Evolutionary conservation across 2,329 filamentous ascomycete genomes (phyloP).

Genomic region (Exophiala bonariae): DNA sequence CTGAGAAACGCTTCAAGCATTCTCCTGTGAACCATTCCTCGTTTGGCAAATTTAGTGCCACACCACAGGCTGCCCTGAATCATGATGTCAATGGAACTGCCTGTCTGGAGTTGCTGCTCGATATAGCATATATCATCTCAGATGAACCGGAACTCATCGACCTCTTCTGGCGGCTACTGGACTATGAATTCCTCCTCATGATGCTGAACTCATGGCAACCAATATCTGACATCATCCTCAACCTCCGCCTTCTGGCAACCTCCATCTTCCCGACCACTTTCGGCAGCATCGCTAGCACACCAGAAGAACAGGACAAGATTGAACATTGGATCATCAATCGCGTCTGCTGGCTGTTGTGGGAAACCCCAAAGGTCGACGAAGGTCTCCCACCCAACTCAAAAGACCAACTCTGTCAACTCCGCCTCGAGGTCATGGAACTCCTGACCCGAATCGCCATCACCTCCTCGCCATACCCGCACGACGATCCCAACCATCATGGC

Average conservation of each 20-base stretch:
- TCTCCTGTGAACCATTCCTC: conserved; percentile 43
- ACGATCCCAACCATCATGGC: conserved; percentile 62
- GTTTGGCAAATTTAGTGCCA: conserved; percentile 39
- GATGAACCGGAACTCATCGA: conserved; percentile 39
- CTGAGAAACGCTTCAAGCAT: conserved; percentile 50
- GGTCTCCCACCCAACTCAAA: conserved; percentile 39
- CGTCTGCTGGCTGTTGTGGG: conserved; percentile 58
- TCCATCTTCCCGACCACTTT: conserved; percentile 56
- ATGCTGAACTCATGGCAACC: conserved; percentile 60
- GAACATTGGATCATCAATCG: conserved; percentile 56
- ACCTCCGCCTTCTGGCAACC: conserved; percentile 55
- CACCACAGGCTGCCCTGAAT: conserved; percentile 43
- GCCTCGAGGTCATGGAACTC: conserved; percentile 45
- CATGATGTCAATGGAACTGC: conserved; percentile 54
- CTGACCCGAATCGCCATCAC: conserved; percentile 44
- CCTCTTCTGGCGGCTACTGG: conserved; percentile 58
- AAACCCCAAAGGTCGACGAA: conserved; percentile 49
- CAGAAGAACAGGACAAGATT: conserved; percentile 40
- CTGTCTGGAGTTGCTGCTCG: conserved; percentile 55
- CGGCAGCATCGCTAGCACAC: conserved; percentile 49
- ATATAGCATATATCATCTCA: conserved; percentile 49
- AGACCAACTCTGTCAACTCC: conserved; percentile 36
- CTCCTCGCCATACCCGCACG: conserved; percentile 46
- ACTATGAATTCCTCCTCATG: conserved; percentile 58
- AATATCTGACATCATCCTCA: conserved; percentile 55